Conservation (phyloP, 495 filamentous ascomycete genomes). For the Penicillium bialowiezense region DNA sequence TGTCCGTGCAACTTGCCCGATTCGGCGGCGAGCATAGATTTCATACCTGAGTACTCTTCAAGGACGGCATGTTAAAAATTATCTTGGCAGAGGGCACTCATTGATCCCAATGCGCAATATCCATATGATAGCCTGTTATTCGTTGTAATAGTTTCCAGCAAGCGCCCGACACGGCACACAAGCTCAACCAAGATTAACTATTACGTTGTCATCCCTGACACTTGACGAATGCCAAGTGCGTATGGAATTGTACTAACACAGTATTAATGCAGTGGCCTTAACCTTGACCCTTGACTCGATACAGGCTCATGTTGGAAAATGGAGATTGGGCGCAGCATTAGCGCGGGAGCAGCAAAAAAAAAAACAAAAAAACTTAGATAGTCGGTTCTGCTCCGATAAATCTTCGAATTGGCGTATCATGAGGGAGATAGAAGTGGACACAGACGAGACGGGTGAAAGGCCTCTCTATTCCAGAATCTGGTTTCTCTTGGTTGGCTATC, state of each 20-base stretch:
- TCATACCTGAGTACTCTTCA: not conserved
- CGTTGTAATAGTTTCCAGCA: slow-evolving; percentile 3
- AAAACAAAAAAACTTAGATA: slow-evolving; percentile 7
- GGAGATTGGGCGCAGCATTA: slow-evolving; percentile 10
- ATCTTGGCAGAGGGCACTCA: not conserved
- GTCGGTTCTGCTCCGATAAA: slow-evolving; percentile 3
- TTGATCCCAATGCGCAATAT: not conserved
- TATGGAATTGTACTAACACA: not conserved
- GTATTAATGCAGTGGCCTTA: slow-evolving; percentile 8
- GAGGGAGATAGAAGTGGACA: not conserved
- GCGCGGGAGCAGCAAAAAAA: slow-evolving; percentile 1
- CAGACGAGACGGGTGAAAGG: not conserved
- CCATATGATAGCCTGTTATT: slow-evolving; percentile 5
- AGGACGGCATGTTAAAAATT: slow-evolving; percentile 2
- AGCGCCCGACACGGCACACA: slow-evolving; percentile 18
- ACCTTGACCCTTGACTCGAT: not conserved
- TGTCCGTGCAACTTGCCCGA: slow-evolving; percentile 5
- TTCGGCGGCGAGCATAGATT: not conserved
- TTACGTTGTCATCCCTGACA: not conserved
- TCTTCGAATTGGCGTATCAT: not conserved
- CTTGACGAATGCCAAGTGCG: not conserved
- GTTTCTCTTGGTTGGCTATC: not conserved
- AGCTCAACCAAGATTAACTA: slow-evolving; percentile 3
- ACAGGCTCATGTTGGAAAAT: slow-evolving; percentile 1
- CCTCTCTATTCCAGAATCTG: not conserved